phyloP scores from a whole-genome alignment of 495 filamentous ascomycete genomes.

The Xylaria venustula region DNA sequence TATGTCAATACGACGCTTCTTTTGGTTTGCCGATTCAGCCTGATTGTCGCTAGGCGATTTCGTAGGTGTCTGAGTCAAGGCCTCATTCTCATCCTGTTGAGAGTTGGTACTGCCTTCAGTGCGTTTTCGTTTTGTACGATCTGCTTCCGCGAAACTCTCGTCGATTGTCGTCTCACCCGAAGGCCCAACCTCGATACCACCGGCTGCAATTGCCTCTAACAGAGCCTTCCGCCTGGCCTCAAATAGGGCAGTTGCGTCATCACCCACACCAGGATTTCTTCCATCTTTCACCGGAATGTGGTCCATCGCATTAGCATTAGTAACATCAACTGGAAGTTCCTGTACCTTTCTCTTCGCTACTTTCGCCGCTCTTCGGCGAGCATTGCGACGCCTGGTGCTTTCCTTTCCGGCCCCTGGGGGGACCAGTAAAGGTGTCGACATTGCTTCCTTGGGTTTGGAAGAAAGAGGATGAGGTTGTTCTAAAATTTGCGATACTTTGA shows the following conservation, averaged over 20 bases:
- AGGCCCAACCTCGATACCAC: conserved; percentile 27
- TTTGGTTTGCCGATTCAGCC: conserved; percentile 29
- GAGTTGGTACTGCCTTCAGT: background rate
- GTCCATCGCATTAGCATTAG: background rate
- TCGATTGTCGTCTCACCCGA: conserved; percentile 12
- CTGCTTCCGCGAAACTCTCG: background rate
- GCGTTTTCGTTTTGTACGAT: conserved; percentile 17
- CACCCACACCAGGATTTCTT: background rate
- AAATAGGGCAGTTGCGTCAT: conserved; percentile 23
- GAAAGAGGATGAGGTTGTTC: background rate
- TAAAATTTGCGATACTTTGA: background rate
- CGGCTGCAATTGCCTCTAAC: conserved; percentile 22
- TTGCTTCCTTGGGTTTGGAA: background rate
- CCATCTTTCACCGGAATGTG: background rate
- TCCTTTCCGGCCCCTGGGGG: conserved; percentile 36
- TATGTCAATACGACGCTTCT: conserved; percentile 58
- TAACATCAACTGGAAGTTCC: background rate
- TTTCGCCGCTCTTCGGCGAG: conserved; percentile 33
- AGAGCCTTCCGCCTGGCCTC: conserved; percentile 28
- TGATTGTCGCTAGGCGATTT: conserved; percentile 9
- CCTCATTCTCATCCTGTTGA: background rate
- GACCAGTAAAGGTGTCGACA: conserved; percentile 5
- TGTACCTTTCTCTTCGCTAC: conserved; percentile 20
- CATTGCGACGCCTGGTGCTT: conserved; percentile 42
- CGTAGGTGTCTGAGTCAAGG: background rate